phyloP scores from a whole-genome alignment of 2,329 filamentous ascomycete species.

The Penicillium sp. region DNA sequence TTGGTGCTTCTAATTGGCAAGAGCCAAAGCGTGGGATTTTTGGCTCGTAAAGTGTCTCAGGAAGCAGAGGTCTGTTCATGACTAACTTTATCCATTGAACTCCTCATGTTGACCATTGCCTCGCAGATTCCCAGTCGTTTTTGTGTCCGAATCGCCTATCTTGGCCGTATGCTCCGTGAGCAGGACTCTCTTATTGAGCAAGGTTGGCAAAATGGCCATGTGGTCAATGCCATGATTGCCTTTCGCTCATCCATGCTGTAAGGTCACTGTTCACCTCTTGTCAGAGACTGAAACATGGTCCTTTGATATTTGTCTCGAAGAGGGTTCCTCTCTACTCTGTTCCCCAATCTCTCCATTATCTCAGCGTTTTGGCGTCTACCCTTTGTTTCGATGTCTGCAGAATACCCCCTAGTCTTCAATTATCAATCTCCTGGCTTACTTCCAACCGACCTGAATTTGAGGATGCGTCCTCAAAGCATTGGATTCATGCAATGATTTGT shows the following conservation, averaged over 20 bases:
- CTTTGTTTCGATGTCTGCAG: slow-evolving; percentile 16
- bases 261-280: no score
- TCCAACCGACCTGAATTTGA: background rate
- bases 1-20: slow-evolving; percentile 54
- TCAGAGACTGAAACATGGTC: no score
- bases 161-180: slow-evolving; percentile 74
- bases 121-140: slow-evolving; percentile 55
- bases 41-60: slow-evolving; percentile 59
- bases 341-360: no score
- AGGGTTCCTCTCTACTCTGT: background rate
- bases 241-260: slow-evolving; percentile 10
- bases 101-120: no score
- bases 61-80: slow-evolving; percentile 54
- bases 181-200: slow-evolving; percentile 58
- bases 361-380: slow-evolving; percentile 18
- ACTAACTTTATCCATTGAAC: no score
- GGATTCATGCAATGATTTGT: no score
- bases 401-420: slow-evolving; percentile 22
- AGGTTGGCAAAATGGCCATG: slow-evolving; percentile 68
- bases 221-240: slow-evolving; percentile 70
- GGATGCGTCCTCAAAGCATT: no score
- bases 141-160: slow-evolving; percentile 66
- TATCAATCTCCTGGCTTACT: background rate
- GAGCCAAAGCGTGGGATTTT: slow-evolving; percentile 57
- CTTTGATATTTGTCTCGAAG: no score